These are phyloP conservation scores for Mycosphaerella arachidis DNA, from an alignment of 2,329 filamentous ascomycete species.

Conservation along the genomic window DNA sequence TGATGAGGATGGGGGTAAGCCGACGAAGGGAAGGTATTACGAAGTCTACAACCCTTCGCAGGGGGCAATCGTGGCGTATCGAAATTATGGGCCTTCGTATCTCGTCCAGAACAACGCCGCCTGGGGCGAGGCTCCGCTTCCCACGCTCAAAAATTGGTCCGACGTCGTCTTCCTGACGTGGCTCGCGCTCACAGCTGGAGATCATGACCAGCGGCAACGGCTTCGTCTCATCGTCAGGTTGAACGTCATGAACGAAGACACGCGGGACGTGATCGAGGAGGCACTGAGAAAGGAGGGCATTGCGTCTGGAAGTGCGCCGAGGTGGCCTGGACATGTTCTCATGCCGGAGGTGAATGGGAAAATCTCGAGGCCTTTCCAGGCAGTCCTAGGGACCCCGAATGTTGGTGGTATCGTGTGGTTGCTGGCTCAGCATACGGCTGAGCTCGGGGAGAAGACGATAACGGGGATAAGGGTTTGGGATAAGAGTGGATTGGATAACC, in stretches of 20 bases:
- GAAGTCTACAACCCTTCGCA: constrained; percentile 7
- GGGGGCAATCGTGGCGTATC: constrained; percentile 7
- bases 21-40: constrained; percentile 7
- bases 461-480: not conserved
- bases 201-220: not conserved
- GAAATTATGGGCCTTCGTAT: constrained; percentile 9
- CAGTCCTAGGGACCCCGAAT: not conserved
- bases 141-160: constrained; percentile 7
- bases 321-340: constrained; percentile 14
- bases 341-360: not conserved
- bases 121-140: constrained; percentile 1
- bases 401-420: not conserved
- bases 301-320: constrained; percentile 2
- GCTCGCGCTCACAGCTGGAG: constrained; percentile 5
- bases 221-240: constrained; percentile 7
- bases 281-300: constrained; percentile 13
- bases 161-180: constrained; percentile 15
- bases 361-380: not conserved
- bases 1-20: not conserved
- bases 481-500: not conserved
- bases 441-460: not conserved
- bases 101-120: not conserved
- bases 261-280: constrained; percentile 8
- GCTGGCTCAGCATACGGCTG: not conserved
- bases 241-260: constrained; percentile 12